A percentile compares a stretch with the other conserved stretches of the same genome.
These are phyloP conservation scores for Gonapodya prolifera DNA, from an alignment of 192 early-diverging fungal genomes.

Conservation along the genomic window DNA sequence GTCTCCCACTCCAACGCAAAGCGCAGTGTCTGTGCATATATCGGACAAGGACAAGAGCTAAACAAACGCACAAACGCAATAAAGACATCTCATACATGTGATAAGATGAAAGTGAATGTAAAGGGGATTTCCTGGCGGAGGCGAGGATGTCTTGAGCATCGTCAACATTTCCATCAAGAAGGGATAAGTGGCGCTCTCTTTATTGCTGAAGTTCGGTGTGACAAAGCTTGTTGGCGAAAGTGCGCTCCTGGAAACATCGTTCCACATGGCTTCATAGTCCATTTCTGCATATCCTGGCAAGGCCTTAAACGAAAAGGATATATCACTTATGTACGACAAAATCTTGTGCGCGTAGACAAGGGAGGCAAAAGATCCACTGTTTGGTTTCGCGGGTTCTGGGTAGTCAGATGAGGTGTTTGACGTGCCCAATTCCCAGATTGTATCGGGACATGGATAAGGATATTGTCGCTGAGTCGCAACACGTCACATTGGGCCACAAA, in stretches of 20 bases:
- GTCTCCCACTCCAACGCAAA: neutral
- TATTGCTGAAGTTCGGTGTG: neutral
- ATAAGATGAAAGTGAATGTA: neutral
- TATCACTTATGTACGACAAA: neutral
- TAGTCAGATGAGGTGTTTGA: neutral
- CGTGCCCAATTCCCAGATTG: neutral
- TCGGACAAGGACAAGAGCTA: neutral
- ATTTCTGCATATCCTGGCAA: neutral
- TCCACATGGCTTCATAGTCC: neutral
- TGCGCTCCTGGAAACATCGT: neutral
- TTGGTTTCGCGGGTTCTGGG: neutral
- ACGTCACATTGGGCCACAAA: neutral
- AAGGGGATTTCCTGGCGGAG: neutral
- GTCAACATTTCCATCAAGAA: neutral
- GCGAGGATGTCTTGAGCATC: neutral
- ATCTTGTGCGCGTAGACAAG: neutral
- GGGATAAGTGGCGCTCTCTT: neutral
- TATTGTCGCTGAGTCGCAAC: neutral
- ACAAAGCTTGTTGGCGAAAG: neutral
- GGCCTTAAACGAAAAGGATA: neutral
- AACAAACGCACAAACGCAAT: too few species aligned
- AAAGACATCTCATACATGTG: neutral
- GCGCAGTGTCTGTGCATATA: neutral
- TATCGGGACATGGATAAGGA: neutral
- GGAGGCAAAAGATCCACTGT: neutral